Evolutionary conservation across 345 rosid species (phyloP), one percentile per base, ranked within the genome.

Genomic region (Hibiscus trionum): DNA sequence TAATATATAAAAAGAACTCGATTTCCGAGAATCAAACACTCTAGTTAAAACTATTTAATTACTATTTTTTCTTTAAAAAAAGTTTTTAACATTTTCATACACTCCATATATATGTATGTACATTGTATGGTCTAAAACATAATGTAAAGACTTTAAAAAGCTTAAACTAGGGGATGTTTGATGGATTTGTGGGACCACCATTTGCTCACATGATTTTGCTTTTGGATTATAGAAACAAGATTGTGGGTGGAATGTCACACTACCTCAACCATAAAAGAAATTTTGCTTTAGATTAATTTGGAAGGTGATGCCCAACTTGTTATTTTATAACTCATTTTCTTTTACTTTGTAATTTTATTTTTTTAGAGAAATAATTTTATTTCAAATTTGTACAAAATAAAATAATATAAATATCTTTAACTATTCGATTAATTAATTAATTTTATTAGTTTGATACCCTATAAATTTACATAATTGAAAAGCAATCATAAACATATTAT

Each of bases 211-310:
- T 67, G 42, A 37, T 24, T 29, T 71, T 68, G 15, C 58, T 61
- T 72, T 12, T 16, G n/a, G 67, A 65, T 11, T 35, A 31, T 10
- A 57, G 10, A 49, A 53, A 59, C 44, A 52, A 19, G 26, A 59
- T 27, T 64, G 66, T 55, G 61, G 81, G 66, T 75, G 73, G 59
- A 66, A 78, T 66, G 81, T 81, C 81, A 73, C 69, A 31, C 61
- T 70, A 44, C 73, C 66, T 59, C 63, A 60, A 68, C 74, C 53
- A 24, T 42, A 35, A 71, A 59, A 15, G 50, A 71, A 44, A 37
- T 44, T 57, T 57, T 64, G 64, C 65, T 55, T 31, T 37, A 19
- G 11, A 37, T 21, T 7, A 63, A 39, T 71, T 58, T 55, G 55
- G 37, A 71, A 10, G 66, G 26, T 71, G 66, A 55, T 60, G 44